Conservation (phyloP, 2,329 filamentous ascomycete genomes). For the Rutstroemia sp. region DNA sequence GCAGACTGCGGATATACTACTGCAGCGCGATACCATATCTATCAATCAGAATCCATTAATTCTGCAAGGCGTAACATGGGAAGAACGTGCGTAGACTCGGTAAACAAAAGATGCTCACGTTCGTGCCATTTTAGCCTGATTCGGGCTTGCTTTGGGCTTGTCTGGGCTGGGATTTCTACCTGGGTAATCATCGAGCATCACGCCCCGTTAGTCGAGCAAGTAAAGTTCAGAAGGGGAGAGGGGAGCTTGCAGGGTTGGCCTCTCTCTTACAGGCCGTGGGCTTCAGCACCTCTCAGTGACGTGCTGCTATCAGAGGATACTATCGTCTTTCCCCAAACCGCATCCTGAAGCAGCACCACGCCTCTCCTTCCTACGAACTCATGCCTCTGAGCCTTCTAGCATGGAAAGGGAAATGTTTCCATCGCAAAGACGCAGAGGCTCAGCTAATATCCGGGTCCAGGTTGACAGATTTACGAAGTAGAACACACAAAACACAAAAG, state of each 20-base stretch:
- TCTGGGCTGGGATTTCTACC: no score
- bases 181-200: no score
- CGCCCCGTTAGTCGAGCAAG: no score
- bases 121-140: neutral
- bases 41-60: slow-evolving; percentile 7
- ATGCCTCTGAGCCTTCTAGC: no score
- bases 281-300: neutral
- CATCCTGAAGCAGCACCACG: no score
- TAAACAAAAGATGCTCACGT: neutral
- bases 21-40: slow-evolving; percentile 8
- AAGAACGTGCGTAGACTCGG: neutral
- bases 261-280: neutral
- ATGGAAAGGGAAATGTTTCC: no score
- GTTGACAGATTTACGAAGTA: no score
- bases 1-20: slow-evolving; percentile 11
- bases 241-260: neutral
- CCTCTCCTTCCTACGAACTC: no score
- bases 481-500: no score
- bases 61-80: neutral
- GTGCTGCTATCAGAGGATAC: slow-evolving; percentile 1
- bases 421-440: no score
- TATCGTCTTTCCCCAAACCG: neutral
- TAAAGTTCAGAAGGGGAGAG: no score
- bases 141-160: neutral
- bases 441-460: no score